Evolutionary conservation across 352 stramenopile species (phyloP).

Genomic region (Phytophthora agathidicida): DNA sequence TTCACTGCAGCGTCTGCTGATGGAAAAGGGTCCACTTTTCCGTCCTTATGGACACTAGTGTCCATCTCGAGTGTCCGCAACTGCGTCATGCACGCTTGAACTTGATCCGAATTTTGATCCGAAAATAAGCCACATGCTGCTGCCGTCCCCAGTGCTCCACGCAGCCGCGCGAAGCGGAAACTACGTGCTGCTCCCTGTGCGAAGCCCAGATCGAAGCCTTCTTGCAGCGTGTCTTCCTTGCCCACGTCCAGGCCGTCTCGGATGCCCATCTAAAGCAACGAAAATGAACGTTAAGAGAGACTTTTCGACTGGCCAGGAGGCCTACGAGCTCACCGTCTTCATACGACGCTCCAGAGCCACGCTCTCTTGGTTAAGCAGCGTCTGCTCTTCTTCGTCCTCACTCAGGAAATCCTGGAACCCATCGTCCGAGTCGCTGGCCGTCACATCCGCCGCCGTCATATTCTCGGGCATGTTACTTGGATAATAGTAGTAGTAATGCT

Average conservation of each 20-base stretch:
- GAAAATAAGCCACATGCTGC: constrained; percentile 30
- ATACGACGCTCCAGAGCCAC: constrained; percentile 60
- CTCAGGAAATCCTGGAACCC: constrained; percentile 70
- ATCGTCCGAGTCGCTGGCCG: constrained; percentile 48
- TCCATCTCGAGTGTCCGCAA: constrained; percentile 34
- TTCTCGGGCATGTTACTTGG: no score
- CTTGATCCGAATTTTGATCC: constrained; percentile 1
- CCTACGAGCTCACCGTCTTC: constrained; percentile 49
- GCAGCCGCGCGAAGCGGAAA: constrained; percentile 55
- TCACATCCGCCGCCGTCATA: no score
- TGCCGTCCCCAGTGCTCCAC: constrained; percentile 50
- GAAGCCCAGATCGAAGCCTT: constrained; percentile 75
- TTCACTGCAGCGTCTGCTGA: constrained; percentile 2
- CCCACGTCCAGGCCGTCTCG: constrained; percentile 72
- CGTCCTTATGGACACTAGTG: constrained; percentile 10
- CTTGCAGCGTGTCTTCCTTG: constrained; percentile 74
- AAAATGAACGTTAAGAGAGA: constrained; percentile 19
- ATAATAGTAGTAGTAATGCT: no score
- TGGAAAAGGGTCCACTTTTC: constrained; percentile 3
- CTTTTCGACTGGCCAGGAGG: neutral
- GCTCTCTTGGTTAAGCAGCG: constrained; percentile 57
- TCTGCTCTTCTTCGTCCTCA: constrained; percentile 56
- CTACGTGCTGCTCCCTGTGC: constrained; percentile 31
- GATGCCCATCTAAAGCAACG: constrained; percentile 54
- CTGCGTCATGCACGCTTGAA: constrained; percentile 11